Evolutionary conservation across 495 filamentous ascomycete species (phyloP).

Genomic region (Peziza echinospora): DNA sequence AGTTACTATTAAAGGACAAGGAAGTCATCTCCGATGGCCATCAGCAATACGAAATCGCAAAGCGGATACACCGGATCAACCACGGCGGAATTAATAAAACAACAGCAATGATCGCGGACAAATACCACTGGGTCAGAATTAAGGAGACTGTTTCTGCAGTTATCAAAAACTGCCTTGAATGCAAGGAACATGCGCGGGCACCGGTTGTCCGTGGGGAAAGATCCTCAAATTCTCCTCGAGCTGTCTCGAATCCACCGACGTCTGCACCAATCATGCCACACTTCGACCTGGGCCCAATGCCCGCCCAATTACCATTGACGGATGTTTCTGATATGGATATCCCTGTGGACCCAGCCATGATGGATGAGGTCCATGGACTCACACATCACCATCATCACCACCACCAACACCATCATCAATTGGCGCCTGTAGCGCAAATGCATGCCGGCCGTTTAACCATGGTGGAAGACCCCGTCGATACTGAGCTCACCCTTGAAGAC

Average conservation of each 20-base stretch:
- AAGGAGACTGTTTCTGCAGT: conserved; percentile 92
- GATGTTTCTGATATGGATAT: conserved; percentile 16
- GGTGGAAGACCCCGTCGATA: not conserved
- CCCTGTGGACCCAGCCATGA: conserved; percentile 19
- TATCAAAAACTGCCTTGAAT: conserved; percentile 77
- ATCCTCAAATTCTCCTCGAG: not conserved
- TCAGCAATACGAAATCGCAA: conserved; percentile 77
- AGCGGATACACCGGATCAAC: conserved; percentile 41
- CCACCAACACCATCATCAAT: conserved; percentile 1
- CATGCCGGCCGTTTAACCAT: not conserved
- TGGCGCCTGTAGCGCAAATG: too few relatives aligned
- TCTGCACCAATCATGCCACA: conserved; percentile 1
- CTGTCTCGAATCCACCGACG: too few relatives aligned
- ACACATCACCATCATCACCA: not conserved
- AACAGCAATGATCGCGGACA: conserved; percentile 77
- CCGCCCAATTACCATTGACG: not conserved
- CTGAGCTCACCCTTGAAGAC: not conserved
- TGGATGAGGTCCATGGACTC: conserved; percentile 11
- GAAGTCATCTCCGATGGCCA: conserved; percentile 86
- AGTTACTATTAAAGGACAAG: conserved; percentile 90
- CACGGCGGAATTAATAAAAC: conserved; percentile 98
- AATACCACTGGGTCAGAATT: conserved; percentile 96
- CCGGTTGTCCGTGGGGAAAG: not conserved
- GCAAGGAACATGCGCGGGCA: conserved; percentile 40
- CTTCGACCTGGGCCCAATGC: not conserved